Percentiles rank a stretch among this genome's conserved stretches.
These are phyloP conservation scores for Candida caryicola DNA, from an alignment of 805 yeast genomes.

Conservation along the genomic window DNA sequence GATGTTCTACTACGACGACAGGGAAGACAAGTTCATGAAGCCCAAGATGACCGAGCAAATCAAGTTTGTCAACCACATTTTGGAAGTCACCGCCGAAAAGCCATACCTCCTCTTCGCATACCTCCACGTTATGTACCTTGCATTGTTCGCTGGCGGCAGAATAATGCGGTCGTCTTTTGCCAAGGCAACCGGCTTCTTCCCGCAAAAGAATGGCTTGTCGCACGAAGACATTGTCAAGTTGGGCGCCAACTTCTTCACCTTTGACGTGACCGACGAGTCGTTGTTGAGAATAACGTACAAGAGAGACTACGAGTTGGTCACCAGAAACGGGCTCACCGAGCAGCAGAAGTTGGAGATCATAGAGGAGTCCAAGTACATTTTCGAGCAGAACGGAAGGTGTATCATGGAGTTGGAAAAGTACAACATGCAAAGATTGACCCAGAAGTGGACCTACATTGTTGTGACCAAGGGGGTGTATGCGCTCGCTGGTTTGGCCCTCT, in stretches of 20 bases:
- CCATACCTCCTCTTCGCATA: slow-evolving; percentile 76
- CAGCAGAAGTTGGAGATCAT: slow-evolving; percentile 67
- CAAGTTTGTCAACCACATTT: slow-evolving; percentile 60
- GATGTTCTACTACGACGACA: slow-evolving; percentile 60
- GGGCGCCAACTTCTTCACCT: slow-evolving; percentile 71
- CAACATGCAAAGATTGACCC: slow-evolving; percentile 56
- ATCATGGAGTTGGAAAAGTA: slow-evolving; percentile 65
- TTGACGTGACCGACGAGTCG: slow-evolving; percentile 67
- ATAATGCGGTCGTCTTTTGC: slow-evolving; percentile 65
- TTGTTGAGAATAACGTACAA: slow-evolving; percentile 64
- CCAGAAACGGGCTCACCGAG: slow-evolving; percentile 69
- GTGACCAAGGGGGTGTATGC: slow-evolving; percentile 52
- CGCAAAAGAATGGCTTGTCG: slow-evolving; percentile 64
- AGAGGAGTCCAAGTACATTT: slow-evolving; percentile 63
- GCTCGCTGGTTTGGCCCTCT: slow-evolving; percentile 26
- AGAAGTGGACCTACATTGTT: slow-evolving; percentile 53
- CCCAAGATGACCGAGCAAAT: slow-evolving; percentile 65
- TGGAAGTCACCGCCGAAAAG: slow-evolving; percentile 49
- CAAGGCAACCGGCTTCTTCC: slow-evolving; percentile 69
- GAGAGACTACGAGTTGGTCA: slow-evolving; percentile 72
- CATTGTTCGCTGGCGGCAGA: slow-evolving; percentile 83
- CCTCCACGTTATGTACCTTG: slow-evolving; percentile 81
- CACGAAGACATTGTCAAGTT: slow-evolving; percentile 56
- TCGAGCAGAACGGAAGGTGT: slow-evolving; percentile 57
- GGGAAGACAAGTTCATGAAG: slow-evolving; percentile 49